Base-by-base conservation (phyloP, 805 yeast species). In the Candida sakaeoensis region DNA sequence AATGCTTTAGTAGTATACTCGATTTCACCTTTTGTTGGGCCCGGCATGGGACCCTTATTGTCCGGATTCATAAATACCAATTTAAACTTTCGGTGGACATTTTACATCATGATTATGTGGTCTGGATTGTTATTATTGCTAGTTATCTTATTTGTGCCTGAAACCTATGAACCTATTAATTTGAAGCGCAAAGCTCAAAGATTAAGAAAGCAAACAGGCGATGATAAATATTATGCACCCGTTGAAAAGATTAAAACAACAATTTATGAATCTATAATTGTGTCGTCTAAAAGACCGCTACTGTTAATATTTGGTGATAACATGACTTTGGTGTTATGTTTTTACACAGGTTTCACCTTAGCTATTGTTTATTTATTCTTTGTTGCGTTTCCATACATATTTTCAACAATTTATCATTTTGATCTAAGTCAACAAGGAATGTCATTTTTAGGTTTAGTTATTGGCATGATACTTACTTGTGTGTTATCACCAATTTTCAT, bases 271-370 rank as follows among this genome's bases (percentile, higher is more conserved):
- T 48, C 54, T 24, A 45, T 57, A 6, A 15, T 58, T 1, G 23
- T 48, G 7, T 53, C 60, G 1, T 51, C 54, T 4, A 43, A 46
- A 40, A 36, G 61, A 35, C 63, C 63, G 3, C 34, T 59, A 13
- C 40, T 52, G 8, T 45, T 58, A 14, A 40, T 58, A n/a, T 55
- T 57, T 42, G 40, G 43, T 19, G 63, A 59, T 43, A 46, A 46
- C 38, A 58, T 60, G 63, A 58, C 63, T 3, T 32, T 53, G 33
- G 54, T 53, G 2, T 46, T 58, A 14, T 59, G 64, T 25, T 46
- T 69, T 18, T 72, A 62, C 52, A 71, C 72, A 9, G 70, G 72
- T 33, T 70, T 70, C 45, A 66, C 68, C 9, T 64, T 68, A 39
- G 75, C 74, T 8, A 48, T 70, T 21, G 65, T 71, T 28, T 72